Evolutionary conservation across 2,329 filamentous ascomycete species (phyloP).

Genomic region (Hortaea werneckii): DNA sequence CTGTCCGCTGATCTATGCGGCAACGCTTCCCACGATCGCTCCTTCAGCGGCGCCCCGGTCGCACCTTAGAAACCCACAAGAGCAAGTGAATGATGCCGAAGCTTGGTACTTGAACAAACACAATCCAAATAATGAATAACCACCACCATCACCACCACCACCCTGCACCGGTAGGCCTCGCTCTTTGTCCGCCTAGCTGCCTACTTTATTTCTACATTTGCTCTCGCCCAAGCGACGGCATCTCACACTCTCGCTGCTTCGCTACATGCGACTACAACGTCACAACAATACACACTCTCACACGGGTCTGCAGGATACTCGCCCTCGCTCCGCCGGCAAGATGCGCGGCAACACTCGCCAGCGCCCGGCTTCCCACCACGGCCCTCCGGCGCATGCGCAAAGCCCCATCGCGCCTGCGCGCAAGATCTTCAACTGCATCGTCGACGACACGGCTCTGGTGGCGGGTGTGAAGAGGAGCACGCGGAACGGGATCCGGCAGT

Average conservation of each 20-base stretch:
- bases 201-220: background rate
- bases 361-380: constrained; percentile 20
- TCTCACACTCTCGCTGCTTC: background rate
- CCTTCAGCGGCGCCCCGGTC: background rate
- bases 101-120: background rate
- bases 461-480: constrained; percentile 43
- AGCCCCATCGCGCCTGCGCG: constrained; percentile 19
- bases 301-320: constrained; percentile 4
- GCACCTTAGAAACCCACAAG: background rate
- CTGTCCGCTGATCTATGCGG: background rate
- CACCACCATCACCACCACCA: background rate
- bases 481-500: constrained; percentile 42
- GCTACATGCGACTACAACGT: too few relatives aligned
- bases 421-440: constrained; percentile 45
- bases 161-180: background rate
- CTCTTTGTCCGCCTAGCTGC: background rate
- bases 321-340: constrained; percentile 6
- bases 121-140: background rate
- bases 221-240: background rate
- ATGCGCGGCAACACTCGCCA: constrained; percentile 16
- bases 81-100: background rate
- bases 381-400: constrained; percentile 7
- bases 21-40: background rate
- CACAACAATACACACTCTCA: background rate
- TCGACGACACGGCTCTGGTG: constrained; percentile 42